These are phyloP conservation scores for Annulohypoxylon maeteangense DNA, from an alignment of 495 filamentous ascomycete genomes.

Conservation along the genomic window DNA sequence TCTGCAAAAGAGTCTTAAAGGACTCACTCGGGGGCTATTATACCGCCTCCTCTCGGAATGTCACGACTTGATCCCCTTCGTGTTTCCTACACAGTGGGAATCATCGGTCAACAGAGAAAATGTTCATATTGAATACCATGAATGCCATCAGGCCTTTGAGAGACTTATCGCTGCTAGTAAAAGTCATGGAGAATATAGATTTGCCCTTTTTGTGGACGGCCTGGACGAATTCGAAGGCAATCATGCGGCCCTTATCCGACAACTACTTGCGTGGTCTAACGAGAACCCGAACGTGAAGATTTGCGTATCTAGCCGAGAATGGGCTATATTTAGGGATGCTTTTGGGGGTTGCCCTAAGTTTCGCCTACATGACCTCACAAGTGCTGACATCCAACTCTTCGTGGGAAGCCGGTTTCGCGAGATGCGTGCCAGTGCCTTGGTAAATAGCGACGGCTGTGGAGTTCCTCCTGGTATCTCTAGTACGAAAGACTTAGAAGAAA, in stretches of 20 bases:
- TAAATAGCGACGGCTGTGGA: neutral
- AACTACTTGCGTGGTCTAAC: constrained; percentile 32
- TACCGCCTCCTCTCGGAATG: constrained; percentile 46
- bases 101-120: constrained; percentile 4
- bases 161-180: constrained; percentile 10
- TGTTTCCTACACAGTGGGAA: constrained; percentile 35
- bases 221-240: constrained; percentile 54
- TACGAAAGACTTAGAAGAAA: constrained; percentile 9
- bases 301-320: constrained; percentile 58
- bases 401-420: constrained; percentile 42
- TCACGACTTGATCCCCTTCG: constrained; percentile 44
- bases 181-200: constrained; percentile 41
- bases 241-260: constrained; percentile 10
- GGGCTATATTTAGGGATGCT: constrained; percentile 48
- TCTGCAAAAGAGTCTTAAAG: constrained; percentile 55
- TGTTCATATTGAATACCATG: constrained; percentile 24
- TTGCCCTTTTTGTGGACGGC: constrained; percentile 50
- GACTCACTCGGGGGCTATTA: constrained; percentile 54
- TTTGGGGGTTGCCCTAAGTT: constrained; percentile 38
- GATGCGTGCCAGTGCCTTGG: constrained; percentile 30
- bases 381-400: constrained; percentile 23
- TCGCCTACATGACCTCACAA: constrained; percentile 33
- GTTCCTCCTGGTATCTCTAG: neutral
- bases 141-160: constrained; percentile 26
- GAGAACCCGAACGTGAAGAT: constrained; percentile 47